Percentiles rank a stretch among this genome's conserved stretches.
phyloP scores from a whole-genome alignment of 2,329 filamentous ascomycete species.

The Aspergillus melleus region DNA sequence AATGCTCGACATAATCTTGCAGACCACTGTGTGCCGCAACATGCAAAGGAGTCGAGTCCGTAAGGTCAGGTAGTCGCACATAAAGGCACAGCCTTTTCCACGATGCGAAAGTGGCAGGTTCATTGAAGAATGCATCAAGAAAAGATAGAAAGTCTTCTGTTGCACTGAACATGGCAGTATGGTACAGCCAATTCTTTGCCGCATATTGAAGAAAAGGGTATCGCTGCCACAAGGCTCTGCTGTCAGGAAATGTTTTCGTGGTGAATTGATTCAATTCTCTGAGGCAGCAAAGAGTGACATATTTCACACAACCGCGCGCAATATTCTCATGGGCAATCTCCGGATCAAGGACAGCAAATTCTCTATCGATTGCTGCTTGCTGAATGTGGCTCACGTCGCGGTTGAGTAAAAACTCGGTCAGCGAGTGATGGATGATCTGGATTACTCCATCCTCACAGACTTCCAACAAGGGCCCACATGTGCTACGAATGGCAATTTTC shows the following conservation, averaged over 20 bases:
- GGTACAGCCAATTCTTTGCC: neutral
- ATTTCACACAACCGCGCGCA: conserved; percentile 1
- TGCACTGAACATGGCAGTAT: neutral
- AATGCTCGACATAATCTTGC: neutral
- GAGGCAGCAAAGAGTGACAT: conserved; percentile 2
- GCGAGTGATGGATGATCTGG: conserved; percentile 50
- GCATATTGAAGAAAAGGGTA: conserved; percentile 12
- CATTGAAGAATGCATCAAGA: neutral
- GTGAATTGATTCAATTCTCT: neutral
- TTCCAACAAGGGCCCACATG: conserved; percentile 47
- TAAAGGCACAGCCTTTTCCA: neutral
- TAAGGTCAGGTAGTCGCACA: no score
- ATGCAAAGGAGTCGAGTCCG: conserved; percentile 1
- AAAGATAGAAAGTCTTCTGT: neutral
- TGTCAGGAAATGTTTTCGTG: neutral
- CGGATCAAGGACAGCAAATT: neutral
- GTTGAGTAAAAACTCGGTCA: conserved; percentile 47
- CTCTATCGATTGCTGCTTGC: neutral
- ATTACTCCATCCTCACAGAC: conserved; percentile 48
- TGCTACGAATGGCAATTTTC: conserved; percentile 37
- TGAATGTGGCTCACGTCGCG: conserved; percentile 4
- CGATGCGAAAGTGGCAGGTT: neutral
- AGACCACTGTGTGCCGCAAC: conserved; percentile 3
- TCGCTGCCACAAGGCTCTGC: neutral
- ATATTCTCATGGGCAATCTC: neutral